A percentile compares a stretch with the other conserved stretches of the same genome.
Conservation (phyloP, 148 eudicot species). For the Diospyros lotus region DNA sequence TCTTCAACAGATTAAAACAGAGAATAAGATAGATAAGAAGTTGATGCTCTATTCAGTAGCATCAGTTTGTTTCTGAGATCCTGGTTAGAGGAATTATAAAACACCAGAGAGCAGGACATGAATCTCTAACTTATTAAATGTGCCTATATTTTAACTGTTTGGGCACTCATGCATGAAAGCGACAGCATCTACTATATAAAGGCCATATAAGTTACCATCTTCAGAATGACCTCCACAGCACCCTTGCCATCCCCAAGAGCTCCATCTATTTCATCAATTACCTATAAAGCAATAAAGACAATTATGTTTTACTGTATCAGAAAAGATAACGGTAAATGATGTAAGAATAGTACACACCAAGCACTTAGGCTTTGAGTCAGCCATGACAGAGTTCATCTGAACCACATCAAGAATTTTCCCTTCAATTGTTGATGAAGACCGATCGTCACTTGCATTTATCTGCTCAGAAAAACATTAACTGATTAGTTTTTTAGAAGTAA, state of each 20-base stretch:
- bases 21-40: not conserved
- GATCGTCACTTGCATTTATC: conserved; percentile 99
- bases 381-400: conserved; percentile 93
- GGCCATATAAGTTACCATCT: conserved; percentile 52
- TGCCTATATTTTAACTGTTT: not conserved
- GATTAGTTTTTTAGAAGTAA: conserved; percentile 6
- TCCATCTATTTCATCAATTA: conserved; percentile 99
- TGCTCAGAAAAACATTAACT: conserved; percentile 25
- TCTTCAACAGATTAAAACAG: not conserved
- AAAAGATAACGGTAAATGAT: not conserved
- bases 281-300: conserved; percentile 32
- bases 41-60: not conserved
- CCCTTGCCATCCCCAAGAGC: conserved; percentile 99
- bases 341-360: conserved; percentile 49
- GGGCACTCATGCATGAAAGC: not conserved
- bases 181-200: not conserved
- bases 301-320: conserved; percentile 1
- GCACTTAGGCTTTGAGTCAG: conserved; percentile 91
- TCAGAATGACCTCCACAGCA: conserved; percentile 83
- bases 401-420: conserved; percentile 87
- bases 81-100: too few relatives aligned
- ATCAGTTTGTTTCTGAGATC: not conserved
- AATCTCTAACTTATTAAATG: not conserved
- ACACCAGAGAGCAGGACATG: too few relatives aligned
- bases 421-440: conserved; percentile 75